A percentile compares a stretch with the other conserved stretches of the same genome.
phyloP scores from a whole-genome alignment of 2,329 filamentous ascomycete genomes.

The Aspergillus alliaceus region DNA sequence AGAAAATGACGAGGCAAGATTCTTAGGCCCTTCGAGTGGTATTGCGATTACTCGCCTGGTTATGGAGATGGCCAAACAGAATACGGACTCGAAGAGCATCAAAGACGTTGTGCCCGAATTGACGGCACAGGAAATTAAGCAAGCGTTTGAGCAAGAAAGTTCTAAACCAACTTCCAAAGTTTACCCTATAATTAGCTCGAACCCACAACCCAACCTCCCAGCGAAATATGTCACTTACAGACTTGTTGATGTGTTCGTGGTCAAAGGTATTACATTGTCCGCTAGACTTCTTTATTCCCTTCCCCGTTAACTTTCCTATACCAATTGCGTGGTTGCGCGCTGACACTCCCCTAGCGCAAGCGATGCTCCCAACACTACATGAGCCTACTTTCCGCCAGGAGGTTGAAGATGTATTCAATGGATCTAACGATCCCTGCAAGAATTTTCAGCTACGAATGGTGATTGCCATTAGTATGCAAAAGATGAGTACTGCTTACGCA shows the following conservation, averaged over 20 bases:
- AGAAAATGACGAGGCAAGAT: slow-evolving; percentile 84
- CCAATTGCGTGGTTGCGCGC: slow-evolving; percentile 1
- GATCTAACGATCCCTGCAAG: slow-evolving; percentile 74
- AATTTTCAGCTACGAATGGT: slow-evolving; percentile 90
- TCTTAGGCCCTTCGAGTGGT: slow-evolving; percentile 89
- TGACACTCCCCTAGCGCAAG: slow-evolving; percentile 63
- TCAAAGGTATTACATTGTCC: slow-evolving; percentile 62
- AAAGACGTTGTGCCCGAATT: slow-evolving; percentile 85
- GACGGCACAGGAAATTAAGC: slow-evolving; percentile 65
- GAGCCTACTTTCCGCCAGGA: slow-evolving; percentile 76
- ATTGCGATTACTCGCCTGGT: slow-evolving; percentile 93
- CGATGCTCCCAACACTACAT: slow-evolving; percentile 84
- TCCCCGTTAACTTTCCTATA: not conserved
- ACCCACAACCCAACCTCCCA: slow-evolving; percentile 74
- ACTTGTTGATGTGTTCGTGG: slow-evolving; percentile 80
- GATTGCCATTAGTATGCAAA: slow-evolving; percentile 91
- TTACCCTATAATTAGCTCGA: slow-evolving; percentile 85
- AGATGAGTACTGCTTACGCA: slow-evolving; percentile 84
- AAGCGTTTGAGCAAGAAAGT: slow-evolving; percentile 66
- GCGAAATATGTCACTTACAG: slow-evolving; percentile 71
- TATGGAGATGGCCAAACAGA: slow-evolving; percentile 95
- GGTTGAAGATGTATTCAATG: slow-evolving; percentile 76
- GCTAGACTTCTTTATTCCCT: not conserved
- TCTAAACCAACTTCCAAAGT: slow-evolving; percentile 71
- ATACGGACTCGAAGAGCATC: slow-evolving; percentile 86